Conservation (phyloP, 768 basidiomycete species). For the Lepiota subincarnata region DNA sequence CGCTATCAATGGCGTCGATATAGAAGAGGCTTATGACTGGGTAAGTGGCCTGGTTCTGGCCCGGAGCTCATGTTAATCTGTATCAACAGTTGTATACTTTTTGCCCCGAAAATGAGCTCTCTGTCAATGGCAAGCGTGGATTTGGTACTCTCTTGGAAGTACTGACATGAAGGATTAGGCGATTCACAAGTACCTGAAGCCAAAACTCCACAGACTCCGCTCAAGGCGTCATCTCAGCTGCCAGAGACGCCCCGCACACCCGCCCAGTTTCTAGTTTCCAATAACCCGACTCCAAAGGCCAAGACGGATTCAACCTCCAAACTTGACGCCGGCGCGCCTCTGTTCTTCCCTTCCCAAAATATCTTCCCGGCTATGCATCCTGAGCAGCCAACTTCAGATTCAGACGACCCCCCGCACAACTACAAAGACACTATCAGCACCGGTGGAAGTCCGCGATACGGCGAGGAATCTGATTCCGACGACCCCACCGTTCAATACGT, state of each 20-base stretch:
- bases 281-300: conserved; percentile 16
- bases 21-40: conserved; percentile 94
- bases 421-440: not conserved
- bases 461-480: conserved; percentile 29
- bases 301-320: conserved; percentile 16
- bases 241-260: conserved; percentile 33
- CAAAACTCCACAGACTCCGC: conserved; percentile 13
- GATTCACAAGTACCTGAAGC: conserved; percentile 4
- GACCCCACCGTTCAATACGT: conserved; percentile 65
- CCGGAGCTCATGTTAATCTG: not conserved
- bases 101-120: conserved; percentile 58
- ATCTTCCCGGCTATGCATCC: not conserved
- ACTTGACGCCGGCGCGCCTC: conserved; percentile 37
- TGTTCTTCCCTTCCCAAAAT: conserved; percentile 27
- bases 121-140: conserved; percentile 30
- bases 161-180: not conserved
- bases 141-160: not conserved
- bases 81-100: conserved; percentile 55
- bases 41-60: conserved; percentile 36
- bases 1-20: conserved; percentile 57
- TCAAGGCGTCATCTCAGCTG: conserved; percentile 14
- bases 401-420: not conserved
- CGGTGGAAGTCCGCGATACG: not conserved
- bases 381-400: not conserved
- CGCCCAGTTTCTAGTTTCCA: conserved; percentile 24